Conservation (phyloP, 345 rosid species). For the Hibiscus trionum region DNA sequence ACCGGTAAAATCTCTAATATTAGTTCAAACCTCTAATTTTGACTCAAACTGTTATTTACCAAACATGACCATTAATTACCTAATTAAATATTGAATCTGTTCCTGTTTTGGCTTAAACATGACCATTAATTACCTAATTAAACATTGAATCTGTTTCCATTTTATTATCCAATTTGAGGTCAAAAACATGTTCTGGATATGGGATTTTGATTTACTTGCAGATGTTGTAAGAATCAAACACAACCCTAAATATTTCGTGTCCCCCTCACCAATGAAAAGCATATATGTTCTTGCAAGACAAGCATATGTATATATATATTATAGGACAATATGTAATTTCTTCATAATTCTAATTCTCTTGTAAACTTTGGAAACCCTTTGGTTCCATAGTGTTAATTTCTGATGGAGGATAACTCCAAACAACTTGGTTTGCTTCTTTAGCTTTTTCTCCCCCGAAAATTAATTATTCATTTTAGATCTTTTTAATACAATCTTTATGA, state of each 20-base stretch:
- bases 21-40: no score
- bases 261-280: background rate
- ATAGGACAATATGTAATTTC: background rate
- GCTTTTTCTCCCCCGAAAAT: background rate
- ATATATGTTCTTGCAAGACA: background rate
- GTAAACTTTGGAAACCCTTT: no score
- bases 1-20: no score
- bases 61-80: no score
- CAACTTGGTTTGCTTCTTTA: background rate
- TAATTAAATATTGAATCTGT: no score
- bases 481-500: background rate
- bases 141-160: background rate
- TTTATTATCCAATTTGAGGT: no score
- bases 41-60: no score
- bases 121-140: no score
- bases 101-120: background rate
- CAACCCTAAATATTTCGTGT: background rate
- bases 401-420: conserved; percentile 1
- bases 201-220: background rate
- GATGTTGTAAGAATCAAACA: background rate
- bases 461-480: background rate
- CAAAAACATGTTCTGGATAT: background rate
- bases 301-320: background rate
- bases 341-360: no score
- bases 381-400: background rate